Conservation (phyloP, 2,329 filamentous ascomycete species). For the Biscogniauxia marginata region DNA sequence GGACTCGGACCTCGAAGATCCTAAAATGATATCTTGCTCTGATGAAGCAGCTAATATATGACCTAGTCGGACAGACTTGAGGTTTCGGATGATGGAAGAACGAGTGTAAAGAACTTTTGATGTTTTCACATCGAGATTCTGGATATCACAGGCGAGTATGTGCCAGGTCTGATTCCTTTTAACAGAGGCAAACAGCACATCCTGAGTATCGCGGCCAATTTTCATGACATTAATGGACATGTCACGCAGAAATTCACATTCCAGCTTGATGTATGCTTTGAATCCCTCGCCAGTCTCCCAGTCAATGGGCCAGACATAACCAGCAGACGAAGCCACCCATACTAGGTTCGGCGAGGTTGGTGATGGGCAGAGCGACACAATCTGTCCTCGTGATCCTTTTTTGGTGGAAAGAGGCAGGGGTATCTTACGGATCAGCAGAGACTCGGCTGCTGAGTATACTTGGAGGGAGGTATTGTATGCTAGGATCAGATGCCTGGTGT, state of each 20-base stretch:
- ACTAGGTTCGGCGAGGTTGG: slow-evolving; percentile 44
- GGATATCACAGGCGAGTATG: slow-evolving; percentile 47
- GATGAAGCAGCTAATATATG: slow-evolving; percentile 57
- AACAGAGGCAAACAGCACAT: slow-evolving; percentile 49
- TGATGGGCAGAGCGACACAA: slow-evolving; percentile 47
- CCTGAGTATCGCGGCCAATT: slow-evolving; percentile 35
- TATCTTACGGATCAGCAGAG: slow-evolving; percentile 74
- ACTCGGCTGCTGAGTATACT: slow-evolving; percentile 78
- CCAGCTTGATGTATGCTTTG: slow-evolving; percentile 42
- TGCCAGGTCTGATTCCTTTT: slow-evolving; percentile 39
- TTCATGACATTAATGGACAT: slow-evolving; percentile 43
- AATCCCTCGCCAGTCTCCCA: slow-evolving; percentile 52
- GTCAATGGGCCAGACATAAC: slow-evolving; percentile 55
- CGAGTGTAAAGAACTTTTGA: slow-evolving; percentile 39
- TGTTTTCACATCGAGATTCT: slow-evolving; percentile 26
- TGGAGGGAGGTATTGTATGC: slow-evolving; percentile 73
- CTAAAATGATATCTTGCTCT: slow-evolving; percentile 58
- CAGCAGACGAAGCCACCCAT: slow-evolving; percentile 61
- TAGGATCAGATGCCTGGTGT: slow-evolving; percentile 68
- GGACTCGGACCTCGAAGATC: slow-evolving; percentile 41
- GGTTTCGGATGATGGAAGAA: slow-evolving; percentile 42
- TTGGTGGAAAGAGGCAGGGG: slow-evolving; percentile 42
- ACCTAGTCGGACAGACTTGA: slow-evolving; percentile 53
- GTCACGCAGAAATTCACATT: slow-evolving; percentile 45
- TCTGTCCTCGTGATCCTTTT: slow-evolving; percentile 31